Evolutionary conservation across 1,139 yeast species (phyloP).

Genomic region (Geotrichum bryndzae): DNA sequence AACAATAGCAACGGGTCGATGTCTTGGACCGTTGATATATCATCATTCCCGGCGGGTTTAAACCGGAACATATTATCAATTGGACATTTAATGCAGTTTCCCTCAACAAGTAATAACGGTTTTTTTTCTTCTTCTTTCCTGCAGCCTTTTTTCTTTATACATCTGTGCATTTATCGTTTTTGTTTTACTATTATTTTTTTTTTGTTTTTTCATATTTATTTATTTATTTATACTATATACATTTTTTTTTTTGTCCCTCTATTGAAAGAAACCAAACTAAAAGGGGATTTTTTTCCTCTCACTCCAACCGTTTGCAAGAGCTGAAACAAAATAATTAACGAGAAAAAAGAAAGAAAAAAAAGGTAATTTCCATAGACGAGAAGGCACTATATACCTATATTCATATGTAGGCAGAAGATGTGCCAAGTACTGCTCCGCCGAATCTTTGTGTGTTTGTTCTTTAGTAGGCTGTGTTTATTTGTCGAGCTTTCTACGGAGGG

Average conservation of each 20-base stretch:
- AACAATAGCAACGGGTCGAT: not conserved
- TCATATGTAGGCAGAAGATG: not conserved
- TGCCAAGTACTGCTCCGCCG: not conserved
- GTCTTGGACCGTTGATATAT: not conserved
- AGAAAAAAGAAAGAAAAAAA: not conserved
- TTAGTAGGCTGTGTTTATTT: constrained; percentile 6
- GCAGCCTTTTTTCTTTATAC: not conserved
- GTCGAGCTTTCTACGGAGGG: constrained; percentile 36
- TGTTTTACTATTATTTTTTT: not conserved
- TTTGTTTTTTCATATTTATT: not conserved
- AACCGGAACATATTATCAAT: too few species aligned
- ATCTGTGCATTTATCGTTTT: not conserved
- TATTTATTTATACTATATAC: not conserved
- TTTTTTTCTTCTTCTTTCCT: not conserved
- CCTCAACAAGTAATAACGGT: not conserved
- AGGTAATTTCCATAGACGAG: not conserved
- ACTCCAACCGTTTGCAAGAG: not conserved
- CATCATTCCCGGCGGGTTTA: too few species aligned
- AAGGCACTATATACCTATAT: not conserved
- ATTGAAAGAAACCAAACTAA: not conserved
- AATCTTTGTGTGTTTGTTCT: not conserved
- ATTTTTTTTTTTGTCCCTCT: not conserved
- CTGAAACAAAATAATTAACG: not conserved
- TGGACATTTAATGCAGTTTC: not conserved
- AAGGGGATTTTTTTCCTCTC: not conserved